Base-by-base conservation (phyloP, 306 rosid genomes). In the Clitoria ternatea region DNA sequence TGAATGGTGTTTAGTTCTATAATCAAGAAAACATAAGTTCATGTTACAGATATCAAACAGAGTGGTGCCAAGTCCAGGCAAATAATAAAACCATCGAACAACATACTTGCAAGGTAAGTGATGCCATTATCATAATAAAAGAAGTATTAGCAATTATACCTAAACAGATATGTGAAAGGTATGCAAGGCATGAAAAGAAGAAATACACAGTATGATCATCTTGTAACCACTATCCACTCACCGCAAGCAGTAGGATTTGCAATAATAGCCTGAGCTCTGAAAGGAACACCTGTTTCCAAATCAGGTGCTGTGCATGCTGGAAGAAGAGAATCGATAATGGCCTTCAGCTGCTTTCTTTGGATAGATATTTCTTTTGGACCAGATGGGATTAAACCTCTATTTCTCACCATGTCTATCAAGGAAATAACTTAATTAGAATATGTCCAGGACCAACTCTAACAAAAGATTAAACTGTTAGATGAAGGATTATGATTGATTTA, bases 281-380 rank as follows among this genome's bases (percentile, higher is more conserved):
- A 92, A 42, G 94, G 87, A 32, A 39, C 48, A 8, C 89, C 87
- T 24, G 90, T 92, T 77, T 92, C 97, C 53, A 75, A 67, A 81
- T 89, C 96, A 66, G 97, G 91, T 79, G 80, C 93, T 2, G 87
- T 92, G 79, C 97, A 92, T 23, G 97, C 97, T 29, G 97, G 97
- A 77, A 89, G 96, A 74, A 87, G 89, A 81, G 97, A 89, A 67
- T 89, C 91, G 44, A 89, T 82, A 77, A 92, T 85, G 66, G 78
- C 87, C 81, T 83, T 87, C 77, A 92, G 80, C 73, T 92, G 88
- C 87, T 89, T 85, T 83, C 97, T 87, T 72, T 87, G 93, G 12
- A 81, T 57, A 15, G 91, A 87, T 84, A 92, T 82, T 81, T 92
- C 97, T 26, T 84, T 83, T 3, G 94, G 92, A 70, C 93, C 87